Evolutionary conservation across 2,329 filamentous ascomycete species (phyloP).

Genomic region (Trichoderma koningiopsis): DNA sequence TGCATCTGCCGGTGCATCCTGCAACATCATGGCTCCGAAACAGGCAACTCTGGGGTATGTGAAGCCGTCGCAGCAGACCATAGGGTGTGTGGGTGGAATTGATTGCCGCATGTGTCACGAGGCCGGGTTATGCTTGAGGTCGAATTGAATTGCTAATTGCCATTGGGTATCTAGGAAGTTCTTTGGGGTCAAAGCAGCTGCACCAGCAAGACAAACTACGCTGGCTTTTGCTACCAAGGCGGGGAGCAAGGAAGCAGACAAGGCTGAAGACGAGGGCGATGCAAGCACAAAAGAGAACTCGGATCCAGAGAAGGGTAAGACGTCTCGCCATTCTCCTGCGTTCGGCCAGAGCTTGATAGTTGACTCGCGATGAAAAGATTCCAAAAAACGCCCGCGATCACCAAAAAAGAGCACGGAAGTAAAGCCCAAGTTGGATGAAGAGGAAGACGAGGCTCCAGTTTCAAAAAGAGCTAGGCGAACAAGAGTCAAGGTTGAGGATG

Average conservation of each 20-base stretch:
- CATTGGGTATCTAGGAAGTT: slow-evolving; percentile 67
- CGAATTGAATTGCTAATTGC: neutral
- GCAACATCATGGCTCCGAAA: slow-evolving; percentile 58
- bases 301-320: slow-evolving; percentile 44
- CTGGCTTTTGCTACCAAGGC: slow-evolving; percentile 71
- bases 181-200: slow-evolving; percentile 63
- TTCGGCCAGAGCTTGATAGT: neutral
- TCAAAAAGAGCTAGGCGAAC: slow-evolving; percentile 58
- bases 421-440: slow-evolving; percentile 46
- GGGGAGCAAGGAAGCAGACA: slow-evolving; percentile 40
- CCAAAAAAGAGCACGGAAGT: slow-evolving; percentile 10
- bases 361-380: slow-evolving; percentile 36
- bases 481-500: slow-evolving; percentile 53
- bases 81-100: slow-evolving; percentile 59
- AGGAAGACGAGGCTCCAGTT: slow-evolving; percentile 61
- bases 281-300: slow-evolving; percentile 43
- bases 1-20: slow-evolving; percentile 21
- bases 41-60: slow-evolving; percentile 91
- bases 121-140: neutral
- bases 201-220: slow-evolving; percentile 73
- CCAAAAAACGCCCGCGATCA: slow-evolving; percentile 50
- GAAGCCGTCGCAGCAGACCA: slow-evolving; percentile 69
- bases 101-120: neutral
- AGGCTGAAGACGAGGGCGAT: slow-evolving; percentile 32
- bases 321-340: neutral